Evolutionary conservation across 768 basidiomycete genomes (phyloP).

Genomic region (Agaricus blazei): DNA sequence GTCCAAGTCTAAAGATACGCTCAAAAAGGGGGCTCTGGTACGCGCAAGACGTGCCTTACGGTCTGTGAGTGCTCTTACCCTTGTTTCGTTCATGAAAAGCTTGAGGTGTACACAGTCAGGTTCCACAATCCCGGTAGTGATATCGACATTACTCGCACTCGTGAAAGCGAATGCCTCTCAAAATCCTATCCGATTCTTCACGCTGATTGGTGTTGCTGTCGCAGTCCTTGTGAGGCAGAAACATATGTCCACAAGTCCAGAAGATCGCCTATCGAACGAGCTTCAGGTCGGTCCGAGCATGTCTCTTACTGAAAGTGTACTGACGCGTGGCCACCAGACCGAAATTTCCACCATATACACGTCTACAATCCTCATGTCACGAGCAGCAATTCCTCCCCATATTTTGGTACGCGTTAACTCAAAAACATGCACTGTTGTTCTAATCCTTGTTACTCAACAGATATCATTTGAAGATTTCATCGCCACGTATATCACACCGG

Average conservation of each 20-base stretch:
- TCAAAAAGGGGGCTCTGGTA: slow-evolving; percentile 58
- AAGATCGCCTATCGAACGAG: slow-evolving; percentile 37
- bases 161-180: slow-evolving; percentile 41
- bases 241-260: slow-evolving; percentile 37
- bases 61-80: slow-evolving; percentile 36
- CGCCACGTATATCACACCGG: slow-evolving; percentile 38
- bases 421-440: background rate
- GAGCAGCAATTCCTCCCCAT: slow-evolving; percentile 54
- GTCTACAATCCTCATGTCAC: slow-evolving; percentile 61
- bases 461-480: slow-evolving; percentile 61
- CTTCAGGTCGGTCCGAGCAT: slow-evolving; percentile 32
- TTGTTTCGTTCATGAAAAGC: background rate
- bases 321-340: slow-evolving; percentile 28
- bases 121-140: slow-evolving; percentile 40
- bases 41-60: slow-evolving; percentile 64
- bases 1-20: slow-evolving; percentile 46
- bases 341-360: slow-evolving; percentile 58
- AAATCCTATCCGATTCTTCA: slow-evolving; percentile 27
- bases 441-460: slow-evolving; percentile 23
- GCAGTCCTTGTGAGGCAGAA: slow-evolving; percentile 71
- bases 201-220: slow-evolving; percentile 64
- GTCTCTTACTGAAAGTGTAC: slow-evolving; percentile 4
- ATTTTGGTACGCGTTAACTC: slow-evolving; percentile 38
- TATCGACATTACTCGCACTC: slow-evolving; percentile 46
- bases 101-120: slow-evolving; percentile 24